Evolutionary conservation across 805 yeast genomes (phyloP).

Genomic region (Tetrapisispora taiwanensis): DNA sequence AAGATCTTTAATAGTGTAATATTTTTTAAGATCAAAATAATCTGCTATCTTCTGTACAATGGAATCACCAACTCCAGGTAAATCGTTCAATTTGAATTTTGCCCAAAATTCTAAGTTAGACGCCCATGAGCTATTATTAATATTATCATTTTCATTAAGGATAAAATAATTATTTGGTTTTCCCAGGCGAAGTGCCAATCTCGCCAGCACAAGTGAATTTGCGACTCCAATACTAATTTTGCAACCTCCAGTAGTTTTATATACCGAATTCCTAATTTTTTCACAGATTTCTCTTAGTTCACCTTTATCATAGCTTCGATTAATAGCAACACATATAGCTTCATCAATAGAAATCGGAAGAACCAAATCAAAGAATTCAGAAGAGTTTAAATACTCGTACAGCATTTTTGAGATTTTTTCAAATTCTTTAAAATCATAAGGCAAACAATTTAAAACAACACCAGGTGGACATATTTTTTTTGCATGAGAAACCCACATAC

Average conservation of each 20-base stretch:
- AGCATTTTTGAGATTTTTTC: slow-evolving; percentile 54
- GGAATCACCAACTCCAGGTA: slow-evolving; percentile 59
- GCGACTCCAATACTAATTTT: slow-evolving; percentile 76
- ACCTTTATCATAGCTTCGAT: not conserved
- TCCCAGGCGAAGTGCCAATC: slow-evolving; percentile 59
- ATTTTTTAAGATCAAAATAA: not conserved
- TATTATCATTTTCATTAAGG: slow-evolving; percentile 10
- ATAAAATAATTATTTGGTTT: slow-evolving; percentile 65
- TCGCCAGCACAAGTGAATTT: slow-evolving; percentile 63
- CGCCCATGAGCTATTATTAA: slow-evolving; percentile 32
- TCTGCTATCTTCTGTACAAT: slow-evolving; percentile 37
- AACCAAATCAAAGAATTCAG: slow-evolving; percentile 34
- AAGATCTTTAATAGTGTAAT: slow-evolving; percentile 32
- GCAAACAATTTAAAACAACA: slow-evolving; percentile 42
- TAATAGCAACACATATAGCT: slow-evolving; percentile 39
- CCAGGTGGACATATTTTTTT: slow-evolving; percentile 47
- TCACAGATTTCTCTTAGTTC: slow-evolving; percentile 13
- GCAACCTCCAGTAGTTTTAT: slow-evolving; percentile 40
- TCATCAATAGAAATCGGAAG: slow-evolving; percentile 90
- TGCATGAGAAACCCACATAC: slow-evolving; percentile 81
- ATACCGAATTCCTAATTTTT: slow-evolving; percentile 34
- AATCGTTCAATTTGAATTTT: slow-evolving; percentile 24
- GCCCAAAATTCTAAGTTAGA: slow-evolving; percentile 13
- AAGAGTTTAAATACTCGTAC: slow-evolving; percentile 42
- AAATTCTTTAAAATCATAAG: slow-evolving; percentile 67